phyloP scores from a whole-genome alignment of 1,284 basidiomycete genomes.

The Ustilago loliicola region DNA sequence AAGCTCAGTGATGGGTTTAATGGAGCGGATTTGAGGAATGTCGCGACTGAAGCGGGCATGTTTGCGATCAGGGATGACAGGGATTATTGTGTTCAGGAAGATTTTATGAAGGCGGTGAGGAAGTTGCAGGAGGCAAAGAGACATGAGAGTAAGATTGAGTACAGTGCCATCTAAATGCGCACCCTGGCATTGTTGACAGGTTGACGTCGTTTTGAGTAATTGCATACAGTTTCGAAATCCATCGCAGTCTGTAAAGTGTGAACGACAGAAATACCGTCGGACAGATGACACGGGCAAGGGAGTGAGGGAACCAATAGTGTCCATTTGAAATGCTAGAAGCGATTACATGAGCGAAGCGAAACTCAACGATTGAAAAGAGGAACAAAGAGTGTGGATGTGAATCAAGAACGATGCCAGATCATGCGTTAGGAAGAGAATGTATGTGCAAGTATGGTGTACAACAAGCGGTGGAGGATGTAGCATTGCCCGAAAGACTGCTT shows the following conservation, averaged over 20 bases:
- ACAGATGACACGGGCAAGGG: background rate
- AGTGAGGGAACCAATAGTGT: background rate
- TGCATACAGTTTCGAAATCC: background rate
- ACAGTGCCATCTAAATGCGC: constrained; percentile 48
- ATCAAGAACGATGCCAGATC: background rate
- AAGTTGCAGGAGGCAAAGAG: constrained; percentile 83
- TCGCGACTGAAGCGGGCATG: constrained; percentile 98
- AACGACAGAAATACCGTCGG: no score
- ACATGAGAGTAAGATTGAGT: constrained; percentile 70
- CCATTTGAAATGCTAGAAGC: background rate
- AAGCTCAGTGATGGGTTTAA: constrained; percentile 77
- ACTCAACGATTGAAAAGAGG: background rate
- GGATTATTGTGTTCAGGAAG: constrained; percentile 78
- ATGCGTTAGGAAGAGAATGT: background rate
- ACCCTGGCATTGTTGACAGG: background rate
- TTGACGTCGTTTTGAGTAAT: background rate
- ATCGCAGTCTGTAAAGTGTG: background rate
- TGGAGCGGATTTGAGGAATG: constrained; percentile 85
- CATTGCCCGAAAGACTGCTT: constrained; percentile 8
- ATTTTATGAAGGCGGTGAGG: constrained; percentile 96
- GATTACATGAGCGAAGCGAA: constrained; percentile 4
- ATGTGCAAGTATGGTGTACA: background rate
- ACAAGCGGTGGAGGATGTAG: background rate
- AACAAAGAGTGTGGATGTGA: background rate
- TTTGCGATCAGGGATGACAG: constrained; percentile 97